Base-by-base conservation (phyloP, 2,329 filamentous ascomycete species). In the Aspergillus latus region DNA sequence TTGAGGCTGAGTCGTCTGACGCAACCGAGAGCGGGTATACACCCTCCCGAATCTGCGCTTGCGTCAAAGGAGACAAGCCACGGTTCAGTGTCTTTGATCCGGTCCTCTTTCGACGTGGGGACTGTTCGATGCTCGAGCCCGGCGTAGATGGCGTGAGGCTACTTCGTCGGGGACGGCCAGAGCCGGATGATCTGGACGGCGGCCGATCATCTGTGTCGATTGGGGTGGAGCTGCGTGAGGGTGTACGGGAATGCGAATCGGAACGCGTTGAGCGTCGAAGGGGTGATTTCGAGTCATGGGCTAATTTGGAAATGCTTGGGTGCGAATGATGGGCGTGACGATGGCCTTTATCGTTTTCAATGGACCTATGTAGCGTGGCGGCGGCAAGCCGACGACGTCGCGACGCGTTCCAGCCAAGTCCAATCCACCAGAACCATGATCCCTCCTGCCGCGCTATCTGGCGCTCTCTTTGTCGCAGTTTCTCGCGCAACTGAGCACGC, bases 371-470 rank as follows among this genome's bases (percentile, higher is more conserved):
- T 36, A 69, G 45, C 3, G 64, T 70, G 7, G 66, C 65, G 34
- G 70, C 66, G 9, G 67, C 64, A 29, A 67, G 56, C 39, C 67
- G 64, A 43, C 69, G 70, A 39, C 66, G 67, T 49, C 66, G 64
- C 5, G 72, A 69, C 49, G 66, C 64, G 58, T 66, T 70, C 67
- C 73, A 72, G 37, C 68, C 82, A 34, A 83, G 77, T 0, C 90
- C 89, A 1, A 90, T 84, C 88, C 92, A 95, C 91, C 91, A 95
- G 37, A 95, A 78, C 86, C 87, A 89, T 21, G 88, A 84, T 51
- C 88, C 85, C 59, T 87, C 80, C 65, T 86, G 79, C 66, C 84
- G 85, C 10, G 88, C 86, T 39, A 90, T 76, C 29, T 88, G 85
- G 16, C 82, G 81, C 64, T 92, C 87, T 32, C 84, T 82, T 50